phyloP scores from a whole-genome alignment of 2,329 filamentous ascomycete species.

The Cadophora gregata region DNA sequence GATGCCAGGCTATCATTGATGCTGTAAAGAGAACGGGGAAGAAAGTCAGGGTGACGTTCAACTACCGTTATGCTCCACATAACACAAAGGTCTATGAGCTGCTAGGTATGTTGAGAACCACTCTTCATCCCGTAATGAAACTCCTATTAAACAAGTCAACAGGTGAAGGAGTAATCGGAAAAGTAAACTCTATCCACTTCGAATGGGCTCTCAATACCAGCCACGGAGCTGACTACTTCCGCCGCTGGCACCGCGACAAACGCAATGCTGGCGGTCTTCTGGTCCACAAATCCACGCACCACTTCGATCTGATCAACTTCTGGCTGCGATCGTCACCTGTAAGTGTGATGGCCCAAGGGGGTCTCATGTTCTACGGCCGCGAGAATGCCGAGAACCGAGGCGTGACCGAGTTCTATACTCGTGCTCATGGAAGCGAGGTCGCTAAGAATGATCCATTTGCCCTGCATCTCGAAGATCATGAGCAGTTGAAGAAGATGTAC shows the following conservation, averaged over 20 bases:
- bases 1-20: slow-evolving; percentile 60
- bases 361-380: slow-evolving; percentile 64
- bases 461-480: slow-evolving; percentile 57
- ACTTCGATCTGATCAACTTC: slow-evolving; percentile 69
- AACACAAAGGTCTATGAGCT: slow-evolving; percentile 65
- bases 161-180: slow-evolving; percentile 59
- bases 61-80: slow-evolving; percentile 70
- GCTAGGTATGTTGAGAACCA: slow-evolving; percentile 41
- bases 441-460: slow-evolving; percentile 64
- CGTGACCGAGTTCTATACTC: slow-evolving; percentile 55
- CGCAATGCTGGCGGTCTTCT: slow-evolving; percentile 63
- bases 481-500: slow-evolving; percentile 63
- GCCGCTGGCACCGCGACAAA: slow-evolving; percentile 67
- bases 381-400: slow-evolving; percentile 65
- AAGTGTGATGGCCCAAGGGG: slow-evolving; percentile 63
- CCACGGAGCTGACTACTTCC: slow-evolving; percentile 67
- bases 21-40: slow-evolving; percentile 56
- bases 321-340: slow-evolving; percentile 62
- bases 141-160: not conserved
- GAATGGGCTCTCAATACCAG: slow-evolving; percentile 69
- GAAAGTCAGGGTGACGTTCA: slow-evolving; percentile 64
- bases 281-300: slow-evolving; percentile 68
- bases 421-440: slow-evolving; percentile 56
- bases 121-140: not conserved
- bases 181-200: slow-evolving; percentile 63